Evolutionary conservation across 345 rosid genomes (phyloP).

Genomic region (Hibiscus mutabilis): DNA sequence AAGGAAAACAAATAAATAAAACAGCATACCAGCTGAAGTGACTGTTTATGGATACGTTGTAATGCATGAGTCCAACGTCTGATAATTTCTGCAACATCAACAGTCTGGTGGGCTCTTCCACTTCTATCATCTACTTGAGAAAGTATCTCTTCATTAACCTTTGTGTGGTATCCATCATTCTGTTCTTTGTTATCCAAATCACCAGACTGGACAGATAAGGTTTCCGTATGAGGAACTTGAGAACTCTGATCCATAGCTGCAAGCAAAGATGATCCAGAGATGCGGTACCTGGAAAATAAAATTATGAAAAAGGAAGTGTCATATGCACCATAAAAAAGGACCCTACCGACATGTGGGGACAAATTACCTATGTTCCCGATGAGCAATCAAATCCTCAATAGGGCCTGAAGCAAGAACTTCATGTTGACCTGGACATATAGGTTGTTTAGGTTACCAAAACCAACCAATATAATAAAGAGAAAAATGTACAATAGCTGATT

Average conservation of each 20-base stretch:
- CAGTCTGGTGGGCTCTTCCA: constrained; percentile 79
- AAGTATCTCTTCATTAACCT: constrained; percentile 53
- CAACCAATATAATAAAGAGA: neutral
- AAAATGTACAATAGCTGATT: neutral
- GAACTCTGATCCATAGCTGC: constrained; percentile 99
- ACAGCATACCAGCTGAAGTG: constrained; percentile 79
- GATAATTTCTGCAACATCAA: constrained; percentile 94
- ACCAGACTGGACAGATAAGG: constrained; percentile 47
- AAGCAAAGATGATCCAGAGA: constrained; percentile 88
- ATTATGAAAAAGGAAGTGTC: constrained; percentile 14
- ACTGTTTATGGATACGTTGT: constrained; percentile 96
- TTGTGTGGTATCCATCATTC: constrained; percentile 45
- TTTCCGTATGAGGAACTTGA: constrained; percentile 67
- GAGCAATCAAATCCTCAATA: constrained; percentile 96
- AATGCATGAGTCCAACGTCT: constrained; percentile 99
- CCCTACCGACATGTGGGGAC: neutral
- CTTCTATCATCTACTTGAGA: constrained; percentile 78
- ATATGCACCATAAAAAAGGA: constrained; percentile 1
- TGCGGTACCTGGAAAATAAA: constrained; percentile 73
- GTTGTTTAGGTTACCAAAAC: neutral
- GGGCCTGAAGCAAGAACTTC: constrained; percentile 99
- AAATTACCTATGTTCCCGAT: constrained; percentile 90
- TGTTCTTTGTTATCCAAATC: constrained; percentile 67
- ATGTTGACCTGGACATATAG: constrained; percentile 64
- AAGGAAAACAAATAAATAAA: constrained; percentile 5